Conservation (phyloP, 23 red algal genomes). For the Gracilariopsis chorda region DNA sequence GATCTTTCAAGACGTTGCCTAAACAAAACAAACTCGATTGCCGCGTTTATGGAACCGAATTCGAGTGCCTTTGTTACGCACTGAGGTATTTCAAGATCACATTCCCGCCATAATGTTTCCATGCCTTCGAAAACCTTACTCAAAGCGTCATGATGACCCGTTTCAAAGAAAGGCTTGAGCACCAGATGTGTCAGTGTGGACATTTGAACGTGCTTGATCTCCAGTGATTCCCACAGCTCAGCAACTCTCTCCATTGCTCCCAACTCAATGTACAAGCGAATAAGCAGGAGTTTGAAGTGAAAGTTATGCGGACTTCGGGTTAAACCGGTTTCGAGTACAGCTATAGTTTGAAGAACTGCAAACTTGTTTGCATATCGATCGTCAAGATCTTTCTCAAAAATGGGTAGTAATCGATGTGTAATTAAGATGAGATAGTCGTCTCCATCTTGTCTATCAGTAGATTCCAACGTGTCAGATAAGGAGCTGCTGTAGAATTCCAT, state of each 20-base stretch:
- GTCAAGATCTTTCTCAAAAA: background rate
- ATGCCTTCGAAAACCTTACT: slow-evolving; percentile 12
- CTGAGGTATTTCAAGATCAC: slow-evolving; percentile 56
- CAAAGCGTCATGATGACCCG: slow-evolving; percentile 26
- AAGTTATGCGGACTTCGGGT: slow-evolving; percentile 51
- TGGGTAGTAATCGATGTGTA: slow-evolving; percentile 42
- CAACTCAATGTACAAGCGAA: slow-evolving; percentile 37
- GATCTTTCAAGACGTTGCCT: slow-evolving; percentile 44
- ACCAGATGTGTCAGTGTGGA: slow-evolving; percentile 55
- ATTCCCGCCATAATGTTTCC: slow-evolving; percentile 46
- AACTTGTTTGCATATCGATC: slow-evolving; percentile 29
- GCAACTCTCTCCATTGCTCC: slow-evolving; percentile 30
- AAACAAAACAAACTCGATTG: slow-evolving; percentile 53
- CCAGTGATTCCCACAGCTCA: slow-evolving; percentile 57
- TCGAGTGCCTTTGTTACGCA: slow-evolving; percentile 39
- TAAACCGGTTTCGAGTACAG: slow-evolving; percentile 33
- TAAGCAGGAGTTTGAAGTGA: slow-evolving; percentile 56
- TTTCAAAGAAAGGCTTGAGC: slow-evolving; percentile 46
- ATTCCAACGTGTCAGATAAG: background rate
- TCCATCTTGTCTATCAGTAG: slow-evolving; percentile 53
- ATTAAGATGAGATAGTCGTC: slow-evolving; percentile 61
- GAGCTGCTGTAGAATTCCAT: background rate
- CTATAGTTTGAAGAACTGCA: slow-evolving; percentile 32
- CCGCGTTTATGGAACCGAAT: slow-evolving; percentile 45
- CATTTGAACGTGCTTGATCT: slow-evolving; percentile 54